Evolutionary conservation across 2,329 filamentous ascomycete genomes (phyloP).

Genomic region (Aspergillus sp.): DNA sequence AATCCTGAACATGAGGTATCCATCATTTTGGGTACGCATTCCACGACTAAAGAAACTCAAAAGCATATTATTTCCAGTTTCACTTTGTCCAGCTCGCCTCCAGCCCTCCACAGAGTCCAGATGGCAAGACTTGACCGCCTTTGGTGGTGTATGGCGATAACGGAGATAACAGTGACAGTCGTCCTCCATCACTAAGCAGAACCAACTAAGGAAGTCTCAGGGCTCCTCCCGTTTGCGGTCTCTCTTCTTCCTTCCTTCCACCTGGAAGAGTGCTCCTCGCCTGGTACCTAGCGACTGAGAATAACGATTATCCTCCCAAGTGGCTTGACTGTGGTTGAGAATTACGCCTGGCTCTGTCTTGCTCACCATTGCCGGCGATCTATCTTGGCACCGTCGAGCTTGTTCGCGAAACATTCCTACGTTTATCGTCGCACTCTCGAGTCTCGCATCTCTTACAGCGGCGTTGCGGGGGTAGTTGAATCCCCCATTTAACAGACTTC

Average conservation of each 20-base stretch:
- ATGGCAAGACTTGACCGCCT: slow-evolving; percentile 9
- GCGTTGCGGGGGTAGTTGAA: background rate
- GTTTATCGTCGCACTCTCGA: background rate
- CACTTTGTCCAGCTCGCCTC: background rate
- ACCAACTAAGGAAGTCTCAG: background rate
- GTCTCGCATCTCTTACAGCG: background rate
- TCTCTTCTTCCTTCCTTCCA: background rate
- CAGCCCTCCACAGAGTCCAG: background rate
- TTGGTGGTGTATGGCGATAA: slow-evolving; percentile 17
- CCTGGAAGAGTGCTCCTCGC: background rate
- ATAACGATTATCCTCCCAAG: background rate
- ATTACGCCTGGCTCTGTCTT: background rate
- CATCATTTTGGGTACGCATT: background rate
- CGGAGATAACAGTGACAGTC: slow-evolving; percentile 16
- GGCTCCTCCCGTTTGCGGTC: background rate
- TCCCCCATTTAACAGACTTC: background rate
- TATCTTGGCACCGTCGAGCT: slow-evolving; percentile 7
- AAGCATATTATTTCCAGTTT: background rate
- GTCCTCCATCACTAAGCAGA: slow-evolving; percentile 12
- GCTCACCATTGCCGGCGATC: background rate
- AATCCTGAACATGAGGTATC: background rate
- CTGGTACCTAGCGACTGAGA: background rate
- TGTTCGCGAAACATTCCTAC: background rate
- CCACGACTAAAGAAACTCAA: background rate
- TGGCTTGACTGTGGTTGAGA: background rate